Percentiles rank a stretch among this genome's conserved stretches.
Conservation (phyloP, 1,139 yeast species). For the Lodderomyces margitis region DNA sequence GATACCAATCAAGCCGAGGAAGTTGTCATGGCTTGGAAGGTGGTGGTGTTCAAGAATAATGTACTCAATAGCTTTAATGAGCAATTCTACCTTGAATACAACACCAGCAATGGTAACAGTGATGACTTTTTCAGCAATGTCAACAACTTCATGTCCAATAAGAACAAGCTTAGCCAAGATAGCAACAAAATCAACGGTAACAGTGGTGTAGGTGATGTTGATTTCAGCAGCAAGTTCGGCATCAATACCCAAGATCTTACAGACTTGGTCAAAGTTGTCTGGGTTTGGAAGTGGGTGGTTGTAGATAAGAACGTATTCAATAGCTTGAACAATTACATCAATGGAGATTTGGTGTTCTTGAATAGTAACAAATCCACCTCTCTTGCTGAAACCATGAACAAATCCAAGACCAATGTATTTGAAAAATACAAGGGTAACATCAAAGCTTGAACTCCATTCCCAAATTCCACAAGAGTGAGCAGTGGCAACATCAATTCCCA, state of each 20-base stretch:
- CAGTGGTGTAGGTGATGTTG: not conserved
- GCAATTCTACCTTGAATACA: constrained; percentile 6
- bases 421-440: not conserved
- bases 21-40: not conserved
- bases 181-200: not conserved
- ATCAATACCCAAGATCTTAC: not conserved
- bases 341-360: not conserved
- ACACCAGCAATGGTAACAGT: constrained; percentile 9
- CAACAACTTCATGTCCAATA: constrained; percentile 1
- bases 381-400: not conserved
- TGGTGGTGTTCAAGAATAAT: not conserved
- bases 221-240: not conserved
- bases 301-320: constrained; percentile 2
- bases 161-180: not conserved
- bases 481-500: not conserved
- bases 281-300: constrained; percentile 1
- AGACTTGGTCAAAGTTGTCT: not conserved
- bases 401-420: not conserved
- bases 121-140: constrained; percentile 4
- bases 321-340: constrained; percentile 3
- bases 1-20: not conserved
- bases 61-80: not conserved
- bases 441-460: not conserved
- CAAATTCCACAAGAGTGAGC: not conserved
- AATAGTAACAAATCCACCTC: constrained; percentile 3